Evolutionary conservation across 345 rosid genomes (phyloP), one percentile per base, ranked within the genome.

Genomic region (Dipteronia dyeriana): DNA sequence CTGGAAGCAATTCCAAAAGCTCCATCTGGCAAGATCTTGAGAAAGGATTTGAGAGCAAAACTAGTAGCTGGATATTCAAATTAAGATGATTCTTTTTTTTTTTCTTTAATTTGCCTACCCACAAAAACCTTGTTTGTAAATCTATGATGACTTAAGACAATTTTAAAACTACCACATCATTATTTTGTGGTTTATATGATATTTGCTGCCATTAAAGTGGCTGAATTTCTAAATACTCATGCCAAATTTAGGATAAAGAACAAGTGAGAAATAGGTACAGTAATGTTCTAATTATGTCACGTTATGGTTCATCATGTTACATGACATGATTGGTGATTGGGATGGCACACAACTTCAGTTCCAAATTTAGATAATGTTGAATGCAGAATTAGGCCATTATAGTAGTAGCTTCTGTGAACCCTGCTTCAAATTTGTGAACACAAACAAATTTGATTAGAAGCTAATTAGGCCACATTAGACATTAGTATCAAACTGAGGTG

Each of bases 11-110:
- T 92, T 66, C 97, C 95, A 0, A 92, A 90, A 84, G 92, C 97
- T n/a, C 90, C 90, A 0, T 90, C 97, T 0, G 97, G 97, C 7
- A 92, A 92, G 82, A 90, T 90, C 12, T 76, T 92, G 76, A 87
- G 97, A 79, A 92, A 90, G 73, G 92, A 89, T 1, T 80, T 92
- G 20, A 85, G 87, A 83, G 87, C 86, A 16, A 90, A 83, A 76
- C 17, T 92, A 76, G 87, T 83, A 3, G 66, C 80, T 39, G 83
- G 80, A 57, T 23, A 51, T 25, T 71, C 71, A 65, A 85, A 71
- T 53, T 67, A 75, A 43, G 1, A 34, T 34, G 29, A 17, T 19
- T 41, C 45, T 7, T 41, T 39, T 31, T 31, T 31, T 31, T 31
- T 31, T 31, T 31, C 9, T 11, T 45, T 16, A 9, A 51, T 26